Evolutionary conservation across 148 eudicot genomes (phyloP).

Genomic region (Cornus suecica): DNA sequence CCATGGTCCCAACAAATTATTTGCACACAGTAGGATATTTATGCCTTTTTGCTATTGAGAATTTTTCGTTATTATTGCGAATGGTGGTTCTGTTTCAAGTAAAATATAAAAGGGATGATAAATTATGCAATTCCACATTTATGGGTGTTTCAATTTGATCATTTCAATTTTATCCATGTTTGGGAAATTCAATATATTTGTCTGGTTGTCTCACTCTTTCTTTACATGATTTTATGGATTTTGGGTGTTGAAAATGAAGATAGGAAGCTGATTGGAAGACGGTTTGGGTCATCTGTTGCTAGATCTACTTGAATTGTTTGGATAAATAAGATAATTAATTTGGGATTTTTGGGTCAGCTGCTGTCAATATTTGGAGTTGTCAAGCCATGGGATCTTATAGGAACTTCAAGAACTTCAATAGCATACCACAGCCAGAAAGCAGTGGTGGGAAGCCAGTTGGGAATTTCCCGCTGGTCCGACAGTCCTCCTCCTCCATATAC

Average conservation of each 20-base stretch:
- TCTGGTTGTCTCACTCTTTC: conserved; percentile 3
- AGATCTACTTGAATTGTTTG: background rate
- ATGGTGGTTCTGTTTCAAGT: conserved; percentile 4
- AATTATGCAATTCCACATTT: background rate
- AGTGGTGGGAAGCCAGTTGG: conserved; percentile 20
- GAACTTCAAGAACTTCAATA: conserved; percentile 40
- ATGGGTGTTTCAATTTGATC: background rate
- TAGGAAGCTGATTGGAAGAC: background rate
- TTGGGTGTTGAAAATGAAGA: conserved; percentile 3
- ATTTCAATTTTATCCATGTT: background rate
- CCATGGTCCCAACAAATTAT: too few species aligned
- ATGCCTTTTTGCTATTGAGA: background rate
- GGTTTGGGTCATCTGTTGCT: background rate
- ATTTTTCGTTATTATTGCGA: background rate
- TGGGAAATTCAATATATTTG: background rate
- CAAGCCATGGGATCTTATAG: conserved; percentile 38
- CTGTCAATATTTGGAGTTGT: background rate
- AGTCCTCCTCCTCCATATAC: conserved; percentile 51
- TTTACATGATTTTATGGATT: background rate
- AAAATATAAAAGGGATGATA: background rate
- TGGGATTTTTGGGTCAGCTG: conserved; percentile 10
- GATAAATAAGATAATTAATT: background rate
- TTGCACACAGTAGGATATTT: too few species aligned
- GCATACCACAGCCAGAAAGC: conserved; percentile 22
- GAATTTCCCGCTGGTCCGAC: conserved; percentile 31